Evolutionary conservation across 1,139 yeast genomes (phyloP), one percentile per base, ranked within the genome.

Genomic region (Suhomyces terraborum): DNA sequence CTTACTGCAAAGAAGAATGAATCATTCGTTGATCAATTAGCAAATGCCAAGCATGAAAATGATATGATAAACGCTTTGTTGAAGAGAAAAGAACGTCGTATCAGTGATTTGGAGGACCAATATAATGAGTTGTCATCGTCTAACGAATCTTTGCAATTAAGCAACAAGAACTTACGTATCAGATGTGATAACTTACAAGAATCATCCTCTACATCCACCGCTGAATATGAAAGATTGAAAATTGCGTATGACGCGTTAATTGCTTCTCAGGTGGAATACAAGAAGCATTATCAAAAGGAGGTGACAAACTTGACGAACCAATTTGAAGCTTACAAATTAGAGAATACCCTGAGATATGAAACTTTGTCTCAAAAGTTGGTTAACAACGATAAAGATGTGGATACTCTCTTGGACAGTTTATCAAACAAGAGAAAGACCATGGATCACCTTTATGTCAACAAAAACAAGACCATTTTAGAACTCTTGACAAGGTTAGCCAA

Each of bases 11-110:
- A 72, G 42, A 75, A 79, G 54, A 79, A 82, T 47, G 83, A 81
- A 35, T 76, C 77, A 43, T 68, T 79, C 45, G 73, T 80, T 32
- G 91, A 84, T 54, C 87, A 80, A 55, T 63, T 82, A 49, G 82
- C 87, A 30, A 83, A 82, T 51, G 69, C 83, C 23, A 83, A 82
- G 58, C 88, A 82, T 55, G 88, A 84, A 52, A 80, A 80, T 52
- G 87, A 83, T 52, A 81, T 82, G 66, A 69, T 82, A 32, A 78
- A 74, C 50, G 81, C 87, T 0, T 60, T 82, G 48, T 63, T 83
- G 49, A 80, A 75, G 49, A 65, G 89, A 45, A 82, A 83, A 55
- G 84, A 82, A 54, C 69, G 88, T 45, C 65, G 87, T 45, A 75
- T 84, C 32, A 54, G 68, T 29, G 89, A 83, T 53, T 60, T 82